Conservation (phyloP, 345 rosid species). For the Clarkia xantiana region DNA sequence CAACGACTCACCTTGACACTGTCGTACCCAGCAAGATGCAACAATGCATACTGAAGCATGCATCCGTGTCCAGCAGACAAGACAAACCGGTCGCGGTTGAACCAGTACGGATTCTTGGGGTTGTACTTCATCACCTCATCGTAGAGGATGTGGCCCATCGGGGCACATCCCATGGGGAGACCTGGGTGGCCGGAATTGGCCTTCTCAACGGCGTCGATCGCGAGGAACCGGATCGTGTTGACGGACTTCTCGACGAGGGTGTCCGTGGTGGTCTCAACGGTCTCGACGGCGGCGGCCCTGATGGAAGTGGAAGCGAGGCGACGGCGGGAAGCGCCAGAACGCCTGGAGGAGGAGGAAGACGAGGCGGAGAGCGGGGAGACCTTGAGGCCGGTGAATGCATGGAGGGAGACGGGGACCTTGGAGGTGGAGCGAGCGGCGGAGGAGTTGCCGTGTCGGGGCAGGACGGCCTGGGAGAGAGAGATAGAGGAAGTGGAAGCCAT, state of each 20-base stretch:
- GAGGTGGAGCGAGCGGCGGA: no score
- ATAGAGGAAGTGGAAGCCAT: no score
- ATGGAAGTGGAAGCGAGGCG: no score
- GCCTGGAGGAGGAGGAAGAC: slow-evolving; percentile 9
- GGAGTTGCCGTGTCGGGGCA: no score
- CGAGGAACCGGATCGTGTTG: slow-evolving; percentile 70
- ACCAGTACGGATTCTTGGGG: slow-evolving; percentile 92
- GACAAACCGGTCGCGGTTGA: slow-evolving; percentile 85
- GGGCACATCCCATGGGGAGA: no score
- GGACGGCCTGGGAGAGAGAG: no score
- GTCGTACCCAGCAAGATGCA: slow-evolving; percentile 93
- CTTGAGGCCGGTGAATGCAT: no score
- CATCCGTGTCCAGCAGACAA: slow-evolving; percentile 95
- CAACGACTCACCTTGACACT: slow-evolving; percentile 23
- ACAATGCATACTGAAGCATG: slow-evolving; percentile 80
- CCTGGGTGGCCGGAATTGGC: slow-evolving; percentile 97
- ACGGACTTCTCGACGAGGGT: slow-evolving; percentile 59
- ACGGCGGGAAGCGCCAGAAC: slow-evolving; percentile 8
- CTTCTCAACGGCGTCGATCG: slow-evolving; percentile 85
- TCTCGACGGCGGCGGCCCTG: no score
- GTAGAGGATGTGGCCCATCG: slow-evolving; percentile 1
- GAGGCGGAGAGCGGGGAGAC: no score
- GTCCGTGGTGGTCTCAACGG: slow-evolving; percentile 20
- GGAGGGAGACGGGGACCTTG: no score
- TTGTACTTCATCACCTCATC: slow-evolving; percentile 34